Base-by-base conservation (phyloP, 371 early-diverging fungal species). In the Zychaea mexicana region DNA sequence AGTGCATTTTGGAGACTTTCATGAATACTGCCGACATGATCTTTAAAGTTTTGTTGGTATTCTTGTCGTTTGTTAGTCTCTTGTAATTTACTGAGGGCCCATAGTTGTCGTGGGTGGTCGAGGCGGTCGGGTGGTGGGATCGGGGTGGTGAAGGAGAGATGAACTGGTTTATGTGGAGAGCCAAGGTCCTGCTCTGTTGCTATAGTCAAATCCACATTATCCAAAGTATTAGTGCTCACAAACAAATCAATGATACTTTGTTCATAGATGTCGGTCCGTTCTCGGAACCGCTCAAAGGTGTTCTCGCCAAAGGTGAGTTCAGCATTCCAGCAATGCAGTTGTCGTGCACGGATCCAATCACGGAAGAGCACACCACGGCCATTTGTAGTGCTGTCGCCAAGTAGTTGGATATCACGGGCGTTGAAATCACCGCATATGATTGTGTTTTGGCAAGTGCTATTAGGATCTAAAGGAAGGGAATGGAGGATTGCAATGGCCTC, bases 341-440 rank as follows among this genome's bases (percentile, higher is more conserved):
- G 38, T 32, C 59, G 45, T 19, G 39, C 42, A 0, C n/a, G 22
- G 7, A 64, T 2, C 64, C 64, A 64, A n/a, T 30, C 8, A 5
- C 1, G n/a, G 13, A 64, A 32, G 3, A n/a, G 15, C 3, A 24
- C 36, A 10, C 62, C 67, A n/a, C 62, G 49, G 2, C 52, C 28
- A 24, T 26, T 60, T 2, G 46, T 36, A 9, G 6, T 21, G 19
- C 33, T 13, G 19, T 66, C 66, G 22, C 70, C 66, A 17, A 55
- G 17, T 8, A 42, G 19, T 6, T 15, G 8, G 1, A 52, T 60
- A 19, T 61, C 53, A 1, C 70, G 61, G 0, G 63, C 70, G 33
- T 70, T 70, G 27, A 70, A 64, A 45, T 66, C 70, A 1, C 70
- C 70, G 49, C 65, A 69, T 0, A 60, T 42, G 21, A 67, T 64